These are phyloP conservation scores for Claviceps cyperi DNA, from an alignment of 2,329 filamentous ascomycete species.

Conservation along the genomic window DNA sequence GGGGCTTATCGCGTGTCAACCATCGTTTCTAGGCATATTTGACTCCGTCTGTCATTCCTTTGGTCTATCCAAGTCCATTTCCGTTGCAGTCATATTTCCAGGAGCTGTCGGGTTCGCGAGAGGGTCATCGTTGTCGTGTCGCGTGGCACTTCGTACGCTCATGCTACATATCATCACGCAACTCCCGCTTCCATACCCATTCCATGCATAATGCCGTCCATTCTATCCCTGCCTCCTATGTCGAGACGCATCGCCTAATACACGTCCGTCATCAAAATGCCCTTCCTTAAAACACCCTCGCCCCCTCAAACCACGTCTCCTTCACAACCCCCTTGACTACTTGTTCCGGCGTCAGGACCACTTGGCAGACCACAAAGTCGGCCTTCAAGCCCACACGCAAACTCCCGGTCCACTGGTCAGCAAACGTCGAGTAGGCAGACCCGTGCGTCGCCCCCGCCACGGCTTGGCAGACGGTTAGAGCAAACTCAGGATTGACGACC, in stretches of 20 bases:
- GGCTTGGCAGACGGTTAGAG: slow-evolving; percentile 37
- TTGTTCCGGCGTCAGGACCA: slow-evolving; percentile 31
- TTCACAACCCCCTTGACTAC: slow-evolving; percentile 30
- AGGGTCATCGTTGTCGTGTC: too few relatives aligned
- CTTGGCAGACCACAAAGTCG: slow-evolving; percentile 39
- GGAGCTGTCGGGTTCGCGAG: too few relatives aligned
- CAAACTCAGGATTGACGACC: slow-evolving; percentile 37
- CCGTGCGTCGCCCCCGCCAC: slow-evolving; percentile 39
- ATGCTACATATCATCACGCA: too few relatives aligned
- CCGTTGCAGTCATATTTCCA: too few relatives aligned
- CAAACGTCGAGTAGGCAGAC: slow-evolving; percentile 43
- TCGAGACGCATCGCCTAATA: background rate
- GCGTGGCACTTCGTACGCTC: too few relatives aligned
- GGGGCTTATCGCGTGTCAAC: background rate
- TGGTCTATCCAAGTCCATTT: too few relatives aligned
- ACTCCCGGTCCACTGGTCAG: slow-evolving; percentile 37
- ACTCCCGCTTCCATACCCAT: background rate
- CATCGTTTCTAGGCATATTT: too few relatives aligned
- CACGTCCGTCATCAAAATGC: background rate
- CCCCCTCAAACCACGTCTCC: slow-evolving; percentile 41
- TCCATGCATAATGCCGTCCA: background rate
- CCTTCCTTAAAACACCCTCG: slow-evolving; percentile 19
- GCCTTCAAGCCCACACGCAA: slow-evolving; percentile 38
- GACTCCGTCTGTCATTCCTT: too few relatives aligned
- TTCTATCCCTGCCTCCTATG: background rate